These are phyloP conservation scores for Acanthamoeba sp. DNA, from an alignment of 208 protist species.

Conservation along the genomic window DNA sequence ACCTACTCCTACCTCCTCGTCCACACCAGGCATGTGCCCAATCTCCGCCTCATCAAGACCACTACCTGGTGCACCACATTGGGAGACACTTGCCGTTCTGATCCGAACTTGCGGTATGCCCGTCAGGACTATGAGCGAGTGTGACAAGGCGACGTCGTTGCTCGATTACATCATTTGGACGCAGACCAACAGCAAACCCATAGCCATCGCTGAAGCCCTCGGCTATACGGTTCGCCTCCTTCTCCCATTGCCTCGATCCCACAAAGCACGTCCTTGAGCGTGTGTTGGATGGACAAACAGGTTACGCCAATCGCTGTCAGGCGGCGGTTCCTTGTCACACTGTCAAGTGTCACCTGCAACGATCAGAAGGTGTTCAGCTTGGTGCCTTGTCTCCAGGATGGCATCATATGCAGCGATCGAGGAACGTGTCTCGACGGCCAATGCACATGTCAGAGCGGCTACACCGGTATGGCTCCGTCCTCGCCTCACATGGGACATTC, in stretches of 20 bases:
- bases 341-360: conserved; percentile 14
- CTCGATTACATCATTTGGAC: conserved; percentile 58
- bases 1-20: conserved; percentile 63
- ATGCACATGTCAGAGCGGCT: not conserved
- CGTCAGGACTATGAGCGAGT: conserved; percentile 5
- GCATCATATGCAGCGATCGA: conserved; percentile 10
- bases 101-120: not conserved
- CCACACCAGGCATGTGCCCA: not conserved
- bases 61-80: not conserved
- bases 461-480: not conserved
- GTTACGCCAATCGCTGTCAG: conserved; percentile 18
- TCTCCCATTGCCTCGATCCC: not conserved
- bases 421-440: conserved; percentile 26
- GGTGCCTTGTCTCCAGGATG: not conserved
- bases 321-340: not conserved
- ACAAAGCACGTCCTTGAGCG: no score
- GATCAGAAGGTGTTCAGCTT: conserved; percentile 33
- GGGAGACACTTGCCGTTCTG: not conserved
- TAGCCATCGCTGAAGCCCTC: not conserved
- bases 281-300: not conserved
- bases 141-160: not conserved
- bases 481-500: not conserved
- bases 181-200: conserved; percentile 49
- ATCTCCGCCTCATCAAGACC: not conserved
- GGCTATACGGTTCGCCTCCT: not conserved